Base-by-base conservation (phyloP, 2,329 filamentous ascomycete species). In the Stachybotrys chlorohalonatus region DNA sequence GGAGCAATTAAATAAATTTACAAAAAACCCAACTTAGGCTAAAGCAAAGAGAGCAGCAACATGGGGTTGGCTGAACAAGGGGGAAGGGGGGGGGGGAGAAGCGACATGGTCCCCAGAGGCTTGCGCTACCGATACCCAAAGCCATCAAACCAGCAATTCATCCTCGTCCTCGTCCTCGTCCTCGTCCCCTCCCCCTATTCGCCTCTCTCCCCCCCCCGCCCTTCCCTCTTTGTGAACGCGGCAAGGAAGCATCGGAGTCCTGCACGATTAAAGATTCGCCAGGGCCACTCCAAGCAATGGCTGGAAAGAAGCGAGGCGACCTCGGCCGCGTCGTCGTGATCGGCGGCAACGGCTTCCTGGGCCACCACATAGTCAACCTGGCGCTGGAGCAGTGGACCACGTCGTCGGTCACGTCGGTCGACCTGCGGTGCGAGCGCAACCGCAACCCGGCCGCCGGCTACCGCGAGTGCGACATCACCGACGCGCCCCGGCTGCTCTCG, bases 321-420 rank as follows among this genome's bases (percentile, higher is more conserved):
- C 76, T 91, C 52, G 87, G 87, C 66, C 83, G 80, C 60, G 86
- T 91, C 64, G 78, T 92, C 62, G 85, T 94, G 61, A 84, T 93
- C 62, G 89, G 89, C 64, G 89, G 89, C 67, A 92, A 89, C 68
- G 89, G 89, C 60, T 93, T 94, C 73, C 80, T 94, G 15, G 89
- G 89, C 68, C 86, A 89, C 73, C 87, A 93, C 73, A 86, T 93
- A 62, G 86, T 93, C 66, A 82, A 85, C 70, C 80, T 89, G 65
- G 79, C 90, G 55, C 76, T 89, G 63, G 79, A 81, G 47, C 64
- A 66, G 47, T 76, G 73, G 73, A 65, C 64, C 55, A 75, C 76
- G 58, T 71, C 70, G 56, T 73, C 78, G 59, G 82, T 93, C 47
- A 81, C 84, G 51, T 87, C 89, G 16, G 73, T 92, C 62, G 89